Percentiles rank a stretch among this genome's conserved stretches.
phyloP scores from a whole-genome alignment of 805 yeast species.

The Barnettozyma pratensis region DNA sequence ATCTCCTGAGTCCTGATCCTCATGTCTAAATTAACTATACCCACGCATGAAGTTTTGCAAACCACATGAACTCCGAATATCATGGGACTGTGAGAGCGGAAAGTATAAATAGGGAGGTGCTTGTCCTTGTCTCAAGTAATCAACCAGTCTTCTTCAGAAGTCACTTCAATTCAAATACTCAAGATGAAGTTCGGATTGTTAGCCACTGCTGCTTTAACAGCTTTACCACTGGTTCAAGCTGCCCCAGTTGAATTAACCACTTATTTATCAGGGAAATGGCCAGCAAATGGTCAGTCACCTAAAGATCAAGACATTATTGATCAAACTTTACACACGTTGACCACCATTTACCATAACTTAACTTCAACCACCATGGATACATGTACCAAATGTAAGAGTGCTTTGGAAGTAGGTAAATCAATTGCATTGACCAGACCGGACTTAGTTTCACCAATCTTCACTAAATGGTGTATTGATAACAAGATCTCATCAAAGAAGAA shows the following conservation, averaged over 20 bases:
- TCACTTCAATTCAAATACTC: no score
- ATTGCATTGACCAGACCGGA: constrained; percentile 36
- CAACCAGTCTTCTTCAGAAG: no score
- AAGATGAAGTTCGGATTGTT: no score
- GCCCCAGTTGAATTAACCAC: neutral
- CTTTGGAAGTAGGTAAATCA: constrained; percentile 33
- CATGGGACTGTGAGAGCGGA: no score
- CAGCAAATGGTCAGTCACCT: constrained; percentile 8
- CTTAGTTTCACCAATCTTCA: constrained; percentile 35
- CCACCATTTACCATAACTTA: constrained; percentile 13
- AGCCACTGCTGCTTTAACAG: no score
- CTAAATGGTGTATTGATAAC: constrained; percentile 38
- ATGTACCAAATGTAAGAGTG: constrained; percentile 33
- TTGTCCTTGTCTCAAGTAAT: no score
- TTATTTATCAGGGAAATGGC: neutral
- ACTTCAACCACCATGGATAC: constrained; percentile 9
- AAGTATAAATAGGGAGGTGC: no score
- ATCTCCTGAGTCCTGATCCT: no score
- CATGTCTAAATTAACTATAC: no score
- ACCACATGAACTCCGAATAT: no score
- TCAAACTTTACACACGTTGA: constrained; percentile 13
- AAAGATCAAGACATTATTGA: constrained; percentile 9
- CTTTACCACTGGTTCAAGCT: no score
- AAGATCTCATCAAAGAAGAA: constrained; percentile 20
- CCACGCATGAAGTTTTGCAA: no score